phyloP scores from a whole-genome alignment of 2,329 filamentous ascomycete genomes.

The Colletotrichum eleusines region DNA sequence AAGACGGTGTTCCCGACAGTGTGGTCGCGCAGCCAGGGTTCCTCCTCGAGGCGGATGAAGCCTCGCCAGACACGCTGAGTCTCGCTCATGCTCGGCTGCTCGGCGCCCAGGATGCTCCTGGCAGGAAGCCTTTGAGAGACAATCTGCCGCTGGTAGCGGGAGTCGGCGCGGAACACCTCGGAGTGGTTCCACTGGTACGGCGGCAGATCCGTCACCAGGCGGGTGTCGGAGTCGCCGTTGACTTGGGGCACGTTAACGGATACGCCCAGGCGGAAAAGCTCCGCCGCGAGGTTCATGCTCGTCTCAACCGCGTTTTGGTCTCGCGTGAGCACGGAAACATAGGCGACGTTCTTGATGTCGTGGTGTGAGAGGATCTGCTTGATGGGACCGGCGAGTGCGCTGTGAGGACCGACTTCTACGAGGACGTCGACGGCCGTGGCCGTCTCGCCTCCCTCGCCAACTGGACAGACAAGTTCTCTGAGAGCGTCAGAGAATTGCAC shows the following conservation, averaged over 20 bases:
- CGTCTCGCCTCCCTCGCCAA: background rate
- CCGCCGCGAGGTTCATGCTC: conserved; percentile 57
- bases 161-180: background rate
- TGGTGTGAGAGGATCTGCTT: conserved; percentile 45
- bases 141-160: background rate
- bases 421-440: conserved; percentile 44
- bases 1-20: conserved; percentile 56
- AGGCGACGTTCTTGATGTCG: conserved; percentile 6
- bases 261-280: background rate
- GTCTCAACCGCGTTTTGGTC: conserved; percentile 45
- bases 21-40: conserved; percentile 57
- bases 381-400: conserved; percentile 48
- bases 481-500: conserved; percentile 48
- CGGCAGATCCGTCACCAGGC: conserved; percentile 25
- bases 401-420: conserved; percentile 48
- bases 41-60: conserved; percentile 23
- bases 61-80: conserved; percentile 19
- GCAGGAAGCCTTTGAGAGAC: background rate
- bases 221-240: conserved; percentile 1
- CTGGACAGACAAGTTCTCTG: conserved; percentile 48
- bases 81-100: conserved; percentile 54
- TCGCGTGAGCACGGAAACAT: conserved; percentile 8
- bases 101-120: background rate
- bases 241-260: background rate
- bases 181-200: conserved; percentile 32